Evolutionary conservation across 306 rosid genomes (phyloP), one percentile per base, ranked within the genome.

Genomic region (Corylus americana): DNA sequence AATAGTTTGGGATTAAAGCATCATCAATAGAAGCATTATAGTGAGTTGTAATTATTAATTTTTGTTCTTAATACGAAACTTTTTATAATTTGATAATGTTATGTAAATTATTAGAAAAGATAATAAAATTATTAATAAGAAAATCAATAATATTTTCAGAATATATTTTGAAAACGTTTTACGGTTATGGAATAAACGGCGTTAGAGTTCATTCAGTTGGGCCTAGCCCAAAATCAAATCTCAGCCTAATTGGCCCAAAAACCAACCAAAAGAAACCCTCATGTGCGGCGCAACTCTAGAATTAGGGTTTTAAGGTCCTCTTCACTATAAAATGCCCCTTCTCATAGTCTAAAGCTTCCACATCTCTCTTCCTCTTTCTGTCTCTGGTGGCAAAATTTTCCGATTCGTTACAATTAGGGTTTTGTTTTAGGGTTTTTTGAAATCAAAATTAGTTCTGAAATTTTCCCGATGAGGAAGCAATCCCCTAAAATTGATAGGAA

Each of bases 401-500:
- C 66, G 14, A 59, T 25, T 37, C 31, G 14, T 9, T 25, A 7
- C 13, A 25, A 3, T 72, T 44, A 17, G 77, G 31, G 18, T 55
- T 45, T 63, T 3, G 7, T 1, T 16, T 80, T 27, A 4, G 53
- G 47, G 11, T 11, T 81, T 49, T 1, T 12, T 8, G 17, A 9
- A 8, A 22, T 3, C 0, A 2, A 3, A 4, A 27, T 8, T 6
- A 3, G 47, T 3, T 59, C 37, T 8, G 14, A 39, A 37, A 8
- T 42, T 17, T n/a, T 11, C 86, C 92, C 96, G 4, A 18, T 92
- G 98, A 94, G 78, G 96, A 94, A 74, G 84, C 74, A 73, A 79
- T 80, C 94, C 96, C 97, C 73, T 11, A 70, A 71, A 82, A 82
- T 77, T 79, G 97, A 90, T 92, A 92, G 97, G 98, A 94, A 92